These are phyloP conservation scores for Botrytis elliptica DNA, from an alignment of 2,329 filamentous ascomycete species.

Conservation along the genomic window DNA sequence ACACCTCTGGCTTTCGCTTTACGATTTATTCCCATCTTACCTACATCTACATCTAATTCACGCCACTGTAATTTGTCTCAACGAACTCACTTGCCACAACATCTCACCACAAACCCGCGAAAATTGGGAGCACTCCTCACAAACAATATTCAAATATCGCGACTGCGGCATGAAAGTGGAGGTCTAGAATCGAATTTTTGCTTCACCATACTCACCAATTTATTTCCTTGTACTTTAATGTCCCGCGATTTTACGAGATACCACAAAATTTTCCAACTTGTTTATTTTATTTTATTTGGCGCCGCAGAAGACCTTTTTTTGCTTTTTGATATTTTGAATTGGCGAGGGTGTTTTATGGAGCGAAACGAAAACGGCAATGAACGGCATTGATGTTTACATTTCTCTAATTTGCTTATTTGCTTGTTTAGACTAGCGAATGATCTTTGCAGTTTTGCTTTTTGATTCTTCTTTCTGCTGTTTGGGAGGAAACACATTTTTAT, in stretches of 20 bases:
- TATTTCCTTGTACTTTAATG: slow-evolving; percentile 24
- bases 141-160: not conserved
- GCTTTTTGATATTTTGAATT: slow-evolving; percentile 19
- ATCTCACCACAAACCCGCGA: not conserved
- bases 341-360: slow-evolving; percentile 16
- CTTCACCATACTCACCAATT: slow-evolving; percentile 7
- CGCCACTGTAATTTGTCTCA: slow-evolving; percentile 10
- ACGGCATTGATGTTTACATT: slow-evolving; percentile 1
- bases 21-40: not conserved
- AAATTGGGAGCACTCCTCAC: not conserved
- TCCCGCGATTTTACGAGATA: slow-evolving; percentile 31
- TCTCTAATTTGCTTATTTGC: slow-evolving; percentile 11
- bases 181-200: not conserved
- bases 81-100: not conserved
- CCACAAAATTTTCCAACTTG: slow-evolving; percentile 24
- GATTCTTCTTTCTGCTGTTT: not conserved
- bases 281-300: slow-evolving; percentile 8
- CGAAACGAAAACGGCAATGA: slow-evolving; percentile 9
- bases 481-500: not conserved
- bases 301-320: not conserved
- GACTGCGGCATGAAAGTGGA: not conserved
- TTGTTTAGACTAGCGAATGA: slow-evolving; percentile 9
- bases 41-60: slow-evolving; percentile 11
- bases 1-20: not conserved
- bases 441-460: not conserved